phyloP scores from a whole-genome alignment of 768 basidiomycete genomes.

The Daedaleopsis nitida region DNA sequence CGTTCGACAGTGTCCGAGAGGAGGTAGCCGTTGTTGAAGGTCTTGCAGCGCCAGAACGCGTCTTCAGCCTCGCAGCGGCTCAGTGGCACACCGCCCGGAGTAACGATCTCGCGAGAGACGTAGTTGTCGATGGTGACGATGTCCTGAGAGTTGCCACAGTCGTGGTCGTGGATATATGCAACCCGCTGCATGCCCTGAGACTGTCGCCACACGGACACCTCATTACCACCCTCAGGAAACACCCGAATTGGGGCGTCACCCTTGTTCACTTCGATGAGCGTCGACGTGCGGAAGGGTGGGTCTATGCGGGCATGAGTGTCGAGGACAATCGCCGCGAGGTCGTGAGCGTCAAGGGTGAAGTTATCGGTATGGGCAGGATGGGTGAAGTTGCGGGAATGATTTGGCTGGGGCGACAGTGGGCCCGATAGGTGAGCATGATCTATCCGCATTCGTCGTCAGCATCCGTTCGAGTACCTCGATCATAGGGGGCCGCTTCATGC shows the following conservation, averaged over 20 bases:
- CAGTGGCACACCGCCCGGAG: constrained; percentile 2
- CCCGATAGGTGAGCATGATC: too few relatives aligned
- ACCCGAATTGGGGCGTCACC: not conserved
- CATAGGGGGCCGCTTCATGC: too few relatives aligned
- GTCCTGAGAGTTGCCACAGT: constrained; percentile 7
- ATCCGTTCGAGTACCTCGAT: too few relatives aligned
- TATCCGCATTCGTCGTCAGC: too few relatives aligned
- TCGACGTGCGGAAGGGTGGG: constrained; percentile 8
- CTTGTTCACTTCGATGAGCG: constrained; percentile 16
- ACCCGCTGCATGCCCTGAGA: too few relatives aligned
- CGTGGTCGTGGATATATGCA: too few relatives aligned
- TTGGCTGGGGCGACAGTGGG: too few relatives aligned
- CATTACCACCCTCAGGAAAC: too few relatives aligned
- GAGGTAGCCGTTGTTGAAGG: constrained; percentile 21
- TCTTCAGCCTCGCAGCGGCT: constrained; percentile 21
- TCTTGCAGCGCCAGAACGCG: constrained; percentile 27
- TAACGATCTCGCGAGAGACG: constrained; percentile 14
- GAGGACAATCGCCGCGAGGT: constrained; percentile 22
- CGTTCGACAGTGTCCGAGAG: constrained; percentile 19
- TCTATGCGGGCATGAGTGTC: constrained; percentile 13
- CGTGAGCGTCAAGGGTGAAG: constrained; percentile 23
- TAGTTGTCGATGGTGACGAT: constrained; percentile 14
- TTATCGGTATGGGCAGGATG: constrained; percentile 2
- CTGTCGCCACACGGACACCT: too few relatives aligned
- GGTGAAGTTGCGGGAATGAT: too few relatives aligned